Conservation (phyloP, 2,329 filamentous ascomycete genomes). For the Nemania sp. region DNA sequence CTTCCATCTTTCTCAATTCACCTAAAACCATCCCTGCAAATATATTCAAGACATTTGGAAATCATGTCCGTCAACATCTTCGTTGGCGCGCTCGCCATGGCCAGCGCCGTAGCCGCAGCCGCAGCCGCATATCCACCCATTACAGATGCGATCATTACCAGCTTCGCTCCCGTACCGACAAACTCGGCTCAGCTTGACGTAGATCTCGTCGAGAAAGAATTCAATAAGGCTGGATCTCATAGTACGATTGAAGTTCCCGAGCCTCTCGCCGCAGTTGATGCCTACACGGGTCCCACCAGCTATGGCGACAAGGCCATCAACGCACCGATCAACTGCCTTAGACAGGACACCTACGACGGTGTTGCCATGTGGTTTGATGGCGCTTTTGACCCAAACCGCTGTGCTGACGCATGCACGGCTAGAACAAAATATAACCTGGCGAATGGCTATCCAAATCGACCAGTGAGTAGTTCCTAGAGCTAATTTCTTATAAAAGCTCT, state of each 20-base stretch:
- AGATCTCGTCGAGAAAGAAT: conserved; percentile 7
- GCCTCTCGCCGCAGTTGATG: background rate
- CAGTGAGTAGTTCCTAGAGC: background rate
- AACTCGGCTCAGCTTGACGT: conserved; percentile 4
- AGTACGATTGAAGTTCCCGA: conserved; percentile 1
- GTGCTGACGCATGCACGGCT: conserved; percentile 4
- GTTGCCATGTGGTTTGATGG: conserved; percentile 7
- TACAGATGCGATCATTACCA: too few relatives aligned
- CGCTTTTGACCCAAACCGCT: conserved; percentile 12
- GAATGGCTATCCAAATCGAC: background rate
- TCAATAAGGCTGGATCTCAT: conserved; percentile 7
- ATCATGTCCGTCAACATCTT: background rate
- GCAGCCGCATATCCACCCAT: background rate
- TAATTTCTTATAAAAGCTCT: background rate
- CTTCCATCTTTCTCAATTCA: background rate
- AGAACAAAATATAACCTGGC: background rate
- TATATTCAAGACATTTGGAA: too few relatives aligned
- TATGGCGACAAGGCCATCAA: conserved; percentile 11
- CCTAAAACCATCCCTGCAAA: background rate
- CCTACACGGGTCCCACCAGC: conserved; percentile 4
- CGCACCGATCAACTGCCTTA: conserved; percentile 15
- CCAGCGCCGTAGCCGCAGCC: background rate
- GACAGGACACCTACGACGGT: conserved; percentile 11
- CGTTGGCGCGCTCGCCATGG: conserved; percentile 1
- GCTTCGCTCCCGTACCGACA: background rate